Percentiles rank a stretch among this genome's conserved stretches.
Evolutionary conservation across 257 asterid genomes (phyloP).

Genomic region (Asclepias syriaca): DNA sequence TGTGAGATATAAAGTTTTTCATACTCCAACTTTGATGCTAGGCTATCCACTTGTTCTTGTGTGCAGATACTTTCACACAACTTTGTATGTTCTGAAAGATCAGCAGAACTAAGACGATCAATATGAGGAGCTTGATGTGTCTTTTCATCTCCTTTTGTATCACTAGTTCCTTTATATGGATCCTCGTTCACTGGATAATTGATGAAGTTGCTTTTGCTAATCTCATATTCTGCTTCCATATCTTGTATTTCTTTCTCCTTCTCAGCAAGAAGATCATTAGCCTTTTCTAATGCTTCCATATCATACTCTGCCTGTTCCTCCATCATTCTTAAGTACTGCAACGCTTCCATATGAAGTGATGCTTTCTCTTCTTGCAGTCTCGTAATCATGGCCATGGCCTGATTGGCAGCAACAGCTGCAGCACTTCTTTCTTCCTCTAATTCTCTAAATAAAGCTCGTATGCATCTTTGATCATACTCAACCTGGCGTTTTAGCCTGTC

Average conservation of each 20-base stretch:
- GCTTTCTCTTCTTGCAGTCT: slow-evolving; percentile 95
- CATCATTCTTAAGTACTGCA: slow-evolving; percentile 92
- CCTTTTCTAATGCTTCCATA: slow-evolving; percentile 71
- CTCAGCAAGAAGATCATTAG: slow-evolving; percentile 72
- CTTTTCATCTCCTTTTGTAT: slow-evolving; percentile 12
- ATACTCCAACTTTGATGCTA: slow-evolving; percentile 36
- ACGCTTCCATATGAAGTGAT: slow-evolving; percentile 85
- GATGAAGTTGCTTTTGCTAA: slow-evolving; percentile 30
- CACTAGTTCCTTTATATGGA: slow-evolving; percentile 17
- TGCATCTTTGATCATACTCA: slow-evolving; percentile 39
- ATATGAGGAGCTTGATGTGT: slow-evolving; percentile 1
- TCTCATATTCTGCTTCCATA: slow-evolving; percentile 65
- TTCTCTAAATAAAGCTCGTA: slow-evolving; percentile 59
- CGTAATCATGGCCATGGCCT: slow-evolving; percentile 93
- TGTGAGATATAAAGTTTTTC: slow-evolving; percentile 35
- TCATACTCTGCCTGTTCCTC: slow-evolving; percentile 95
- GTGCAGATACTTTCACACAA: slow-evolving; percentile 19
- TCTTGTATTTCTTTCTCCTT: slow-evolving; percentile 85
- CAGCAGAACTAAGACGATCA: slow-evolving; percentile 16
- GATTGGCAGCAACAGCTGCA: slow-evolving; percentile 69
- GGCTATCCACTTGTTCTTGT: slow-evolving; percentile 17
- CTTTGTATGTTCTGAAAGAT: slow-evolving; percentile 20
- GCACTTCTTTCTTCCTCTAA: slow-evolving; percentile 90
- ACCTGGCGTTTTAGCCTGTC: slow-evolving; percentile 51
- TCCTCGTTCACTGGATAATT: slow-evolving; percentile 31